phyloP scores from a whole-genome alignment of 768 basidiomycete genomes.

The Auriscalpium vulgare region DNA sequence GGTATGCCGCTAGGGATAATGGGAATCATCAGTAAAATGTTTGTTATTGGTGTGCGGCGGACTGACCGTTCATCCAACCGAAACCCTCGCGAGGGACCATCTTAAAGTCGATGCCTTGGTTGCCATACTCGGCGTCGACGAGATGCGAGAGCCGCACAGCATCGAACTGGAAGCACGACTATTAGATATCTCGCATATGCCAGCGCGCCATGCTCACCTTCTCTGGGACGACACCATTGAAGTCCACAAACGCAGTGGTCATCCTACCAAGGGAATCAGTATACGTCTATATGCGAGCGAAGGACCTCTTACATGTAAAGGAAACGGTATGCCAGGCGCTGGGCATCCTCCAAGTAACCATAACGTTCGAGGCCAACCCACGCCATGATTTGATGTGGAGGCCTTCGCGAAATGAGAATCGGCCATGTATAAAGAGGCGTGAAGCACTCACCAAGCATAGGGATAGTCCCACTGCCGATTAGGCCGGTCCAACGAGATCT shows the following conservation, averaged over 20 bases:
- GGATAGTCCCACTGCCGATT: constrained; percentile 99
- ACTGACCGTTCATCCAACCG: constrained; percentile 94
- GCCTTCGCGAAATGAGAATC: constrained; percentile 38
- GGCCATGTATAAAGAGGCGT: background rate
- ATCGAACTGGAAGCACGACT: constrained; percentile 56
- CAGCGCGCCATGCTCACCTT: constrained; percentile 44
- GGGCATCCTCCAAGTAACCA: constrained; percentile 89
- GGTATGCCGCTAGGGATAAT: constrained; percentile 68
- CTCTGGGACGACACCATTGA: constrained; percentile 97
- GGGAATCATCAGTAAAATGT: background rate
- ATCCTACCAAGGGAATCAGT: constrained; percentile 42
- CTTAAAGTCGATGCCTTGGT: constrained; percentile 96
- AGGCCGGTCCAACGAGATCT: constrained; percentile 90
- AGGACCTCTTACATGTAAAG: constrained; percentile 75
- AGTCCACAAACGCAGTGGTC: constrained; percentile 92
- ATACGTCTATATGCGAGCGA: background rate
- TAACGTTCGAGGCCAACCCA: constrained; percentile 98
- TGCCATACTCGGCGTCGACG: constrained; percentile 95
- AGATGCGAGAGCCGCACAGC: constrained; percentile 93
- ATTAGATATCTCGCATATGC: too few relatives aligned
- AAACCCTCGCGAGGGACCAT: constrained; percentile 97
- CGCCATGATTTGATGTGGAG: constrained; percentile 97
- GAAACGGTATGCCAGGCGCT: constrained; percentile 90
- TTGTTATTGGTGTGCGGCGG: background rate
- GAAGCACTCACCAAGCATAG: constrained; percentile 56